These are phyloP conservation scores for Murraya paniculata DNA, from an alignment of 345 rosid genomes.

Conservation along the genomic window DNA sequence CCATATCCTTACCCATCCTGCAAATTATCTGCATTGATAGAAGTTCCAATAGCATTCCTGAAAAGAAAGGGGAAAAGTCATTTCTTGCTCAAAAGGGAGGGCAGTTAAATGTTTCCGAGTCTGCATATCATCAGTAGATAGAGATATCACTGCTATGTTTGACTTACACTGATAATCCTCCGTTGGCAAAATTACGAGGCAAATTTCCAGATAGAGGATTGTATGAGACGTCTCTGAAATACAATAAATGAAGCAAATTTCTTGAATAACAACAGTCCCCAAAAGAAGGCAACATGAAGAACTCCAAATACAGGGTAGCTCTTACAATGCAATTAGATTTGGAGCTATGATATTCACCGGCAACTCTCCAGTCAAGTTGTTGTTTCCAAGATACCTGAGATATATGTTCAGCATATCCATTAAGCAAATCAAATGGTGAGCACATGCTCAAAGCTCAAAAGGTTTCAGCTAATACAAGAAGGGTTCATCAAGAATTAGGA, in stretches of 20 bases:
- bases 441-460: too few species aligned
- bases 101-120: neutral
- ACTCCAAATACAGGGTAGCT: neutral
- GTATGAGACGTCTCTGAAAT: slow-evolving; percentile 55
- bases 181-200: slow-evolving; percentile 26
- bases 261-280: neutral
- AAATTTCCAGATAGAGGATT: slow-evolving; percentile 52
- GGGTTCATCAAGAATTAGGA: neutral
- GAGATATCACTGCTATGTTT: neutral
- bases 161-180: slow-evolving; percentile 46
- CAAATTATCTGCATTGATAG: slow-evolving; percentile 31
- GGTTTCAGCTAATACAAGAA: neutral
- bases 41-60: slow-evolving; percentile 53
- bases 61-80: slow-evolving; percentile 12
- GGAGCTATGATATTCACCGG: slow-evolving; percentile 36
- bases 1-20: slow-evolving; percentile 29
- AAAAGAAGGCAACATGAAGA: neutral
- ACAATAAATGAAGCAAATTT: neutral
- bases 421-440: slow-evolving; percentile 6
- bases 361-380: slow-evolving; percentile 46
- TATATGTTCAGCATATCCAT: neutral
- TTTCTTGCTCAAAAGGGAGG: neutral
- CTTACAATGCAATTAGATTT: slow-evolving; percentile 46
- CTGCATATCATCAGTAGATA: neutral
- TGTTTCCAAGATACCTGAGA: slow-evolving; percentile 51